phyloP scores from a whole-genome alignment of 2,329 filamentous ascomycete genomes.

The Monilinia fructicola region DNA sequence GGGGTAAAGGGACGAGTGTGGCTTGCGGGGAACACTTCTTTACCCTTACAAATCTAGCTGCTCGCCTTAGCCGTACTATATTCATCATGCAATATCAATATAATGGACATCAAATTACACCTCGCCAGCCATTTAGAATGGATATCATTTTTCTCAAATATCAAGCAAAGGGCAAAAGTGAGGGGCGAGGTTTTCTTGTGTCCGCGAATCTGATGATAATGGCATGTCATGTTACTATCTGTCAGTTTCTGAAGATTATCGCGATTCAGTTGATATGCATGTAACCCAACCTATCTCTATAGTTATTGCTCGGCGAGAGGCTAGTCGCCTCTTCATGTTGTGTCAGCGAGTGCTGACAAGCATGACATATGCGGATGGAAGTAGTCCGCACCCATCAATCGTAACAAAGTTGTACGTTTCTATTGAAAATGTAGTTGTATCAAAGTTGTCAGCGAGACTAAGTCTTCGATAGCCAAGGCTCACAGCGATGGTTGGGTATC shows the following conservation, averaged over 20 bases:
- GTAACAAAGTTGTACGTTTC: too few relatives aligned
- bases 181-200: background rate
- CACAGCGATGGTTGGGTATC: background rate
- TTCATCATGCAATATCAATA: background rate
- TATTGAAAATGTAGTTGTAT: too few relatives aligned
- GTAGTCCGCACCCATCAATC: too few relatives aligned
- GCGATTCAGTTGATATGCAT: background rate
- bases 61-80: background rate
- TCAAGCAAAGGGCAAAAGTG: background rate
- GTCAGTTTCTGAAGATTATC: too few relatives aligned
- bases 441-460: background rate
- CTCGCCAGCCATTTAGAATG: background rate
- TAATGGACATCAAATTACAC: background rate
- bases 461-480: too few relatives aligned
- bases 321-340: background rate
- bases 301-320: too few relatives aligned
- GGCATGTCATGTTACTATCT: background rate
- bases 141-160: background rate
- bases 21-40: conserved; percentile 1
- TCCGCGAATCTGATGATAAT: background rate
- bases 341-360: background rate
- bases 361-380: background rate
- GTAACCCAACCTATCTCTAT: background rate
- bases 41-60: background rate
- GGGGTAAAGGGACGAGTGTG: background rate